phyloP scores from a whole-genome alignment of 768 basidiomycete species.

The Lactarius psammicola region DNA sequence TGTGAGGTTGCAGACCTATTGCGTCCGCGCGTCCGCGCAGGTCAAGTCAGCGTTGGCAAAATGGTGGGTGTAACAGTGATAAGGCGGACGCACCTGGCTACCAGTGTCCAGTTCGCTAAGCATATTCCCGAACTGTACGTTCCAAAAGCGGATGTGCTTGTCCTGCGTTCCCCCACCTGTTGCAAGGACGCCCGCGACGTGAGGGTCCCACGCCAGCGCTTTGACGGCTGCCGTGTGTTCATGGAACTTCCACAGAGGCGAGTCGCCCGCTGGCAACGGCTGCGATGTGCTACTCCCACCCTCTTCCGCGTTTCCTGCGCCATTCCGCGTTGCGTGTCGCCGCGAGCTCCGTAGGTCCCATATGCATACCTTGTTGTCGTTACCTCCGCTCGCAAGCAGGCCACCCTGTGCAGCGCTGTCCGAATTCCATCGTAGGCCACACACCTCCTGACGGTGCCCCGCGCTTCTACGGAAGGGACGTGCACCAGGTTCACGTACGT shows the following conservation, averaged over 20 bases:
- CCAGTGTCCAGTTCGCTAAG: constrained; percentile 91
- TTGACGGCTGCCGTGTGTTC: constrained; percentile 98
- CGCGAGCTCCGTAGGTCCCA: constrained; percentile 83
- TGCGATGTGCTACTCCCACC: constrained; percentile 31
- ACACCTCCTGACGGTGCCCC: constrained; percentile 91
- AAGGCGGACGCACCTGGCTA: constrained; percentile 66
- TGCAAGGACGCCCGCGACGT: constrained; percentile 85
- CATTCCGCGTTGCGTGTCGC: constrained; percentile 34
- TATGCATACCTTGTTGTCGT: constrained; percentile 98
- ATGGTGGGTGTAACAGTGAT: not conserved
- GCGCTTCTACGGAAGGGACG: constrained; percentile 69
- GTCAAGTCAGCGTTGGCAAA: not conserved
- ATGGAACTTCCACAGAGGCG: constrained; percentile 90
- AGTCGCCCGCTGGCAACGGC: constrained; percentile 45
- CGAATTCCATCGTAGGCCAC: constrained; percentile 89
- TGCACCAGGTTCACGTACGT: constrained; percentile 69
- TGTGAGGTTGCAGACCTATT: constrained; percentile 94
- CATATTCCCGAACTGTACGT: constrained; percentile 81
- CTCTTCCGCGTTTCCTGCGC: constrained; percentile 34
- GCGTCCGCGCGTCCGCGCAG: no score
- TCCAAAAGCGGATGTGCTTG: constrained; percentile 98
- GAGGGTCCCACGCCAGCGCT: constrained; percentile 97
- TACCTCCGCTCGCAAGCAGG: constrained; percentile 88
- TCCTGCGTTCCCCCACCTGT: constrained; percentile 99
- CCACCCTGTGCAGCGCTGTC: constrained; percentile 47